Conservation (phyloP, 768 basidiomycete genomes). For the Suillus spraguei region DNA sequence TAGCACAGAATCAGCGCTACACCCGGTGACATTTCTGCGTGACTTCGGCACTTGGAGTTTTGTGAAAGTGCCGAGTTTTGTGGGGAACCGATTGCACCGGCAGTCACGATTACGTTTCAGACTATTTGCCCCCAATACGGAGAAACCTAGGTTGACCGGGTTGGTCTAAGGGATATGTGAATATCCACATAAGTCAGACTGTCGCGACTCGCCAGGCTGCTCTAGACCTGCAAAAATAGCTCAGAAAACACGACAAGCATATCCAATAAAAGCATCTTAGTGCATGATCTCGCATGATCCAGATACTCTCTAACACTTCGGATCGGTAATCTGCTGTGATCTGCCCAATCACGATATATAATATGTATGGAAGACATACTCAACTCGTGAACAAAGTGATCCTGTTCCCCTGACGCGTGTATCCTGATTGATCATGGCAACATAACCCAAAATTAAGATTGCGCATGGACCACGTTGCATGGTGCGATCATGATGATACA, state of each 20-base stretch:
- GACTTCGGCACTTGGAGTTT: too few relatives aligned
- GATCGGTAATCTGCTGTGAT: neutral
- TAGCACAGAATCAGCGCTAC: too few relatives aligned
- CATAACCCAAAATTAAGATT: neutral
- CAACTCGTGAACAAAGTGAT: neutral
- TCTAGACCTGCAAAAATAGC: neutral
- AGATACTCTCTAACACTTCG: neutral
- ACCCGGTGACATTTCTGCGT: too few relatives aligned
- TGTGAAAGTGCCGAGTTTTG: too few relatives aligned
- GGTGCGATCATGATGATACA: neutral
- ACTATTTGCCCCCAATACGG: too few relatives aligned
- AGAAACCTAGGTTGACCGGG: too few relatives aligned
- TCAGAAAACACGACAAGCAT: neutral
- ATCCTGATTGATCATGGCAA: neutral
- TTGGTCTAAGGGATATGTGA: too few relatives aligned
- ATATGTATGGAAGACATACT: neutral
- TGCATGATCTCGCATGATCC: neutral
- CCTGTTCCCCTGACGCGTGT: neutral
- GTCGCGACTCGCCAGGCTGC: too few relatives aligned
- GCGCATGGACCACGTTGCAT: conserved; percentile 1
- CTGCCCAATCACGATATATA: neutral
- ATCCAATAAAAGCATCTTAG: neutral
- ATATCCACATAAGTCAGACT: too few relatives aligned
- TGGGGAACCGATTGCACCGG: too few relatives aligned
- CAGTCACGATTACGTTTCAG: too few relatives aligned